phyloP scores from a whole-genome alignment of 208 protist genomes.

The Lotmaria passim region DNA sequence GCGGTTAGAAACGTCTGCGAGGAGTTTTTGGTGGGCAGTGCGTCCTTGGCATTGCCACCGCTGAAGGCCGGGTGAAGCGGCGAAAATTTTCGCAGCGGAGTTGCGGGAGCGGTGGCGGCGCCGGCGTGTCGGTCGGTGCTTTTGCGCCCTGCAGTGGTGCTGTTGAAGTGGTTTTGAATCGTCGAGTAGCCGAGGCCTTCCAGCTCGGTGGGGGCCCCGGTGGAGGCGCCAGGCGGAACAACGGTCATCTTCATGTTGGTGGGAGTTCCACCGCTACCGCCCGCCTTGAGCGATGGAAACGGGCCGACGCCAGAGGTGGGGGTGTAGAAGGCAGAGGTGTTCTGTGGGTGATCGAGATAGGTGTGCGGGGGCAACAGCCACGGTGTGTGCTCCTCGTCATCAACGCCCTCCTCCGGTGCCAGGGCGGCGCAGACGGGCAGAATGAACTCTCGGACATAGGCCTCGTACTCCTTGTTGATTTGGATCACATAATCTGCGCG shows the following conservation, averaged over 20 bases:
- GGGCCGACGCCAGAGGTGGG: slow-evolving; percentile 3
- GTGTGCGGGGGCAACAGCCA: slow-evolving; percentile 43
- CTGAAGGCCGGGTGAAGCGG: slow-evolving; percentile 7
- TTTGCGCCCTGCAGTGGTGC: neutral
- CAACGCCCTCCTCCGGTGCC: slow-evolving; percentile 54
- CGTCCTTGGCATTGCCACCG: neutral
- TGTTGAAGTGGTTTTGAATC: slow-evolving; percentile 8
- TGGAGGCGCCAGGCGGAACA: neutral
- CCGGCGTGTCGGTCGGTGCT: slow-evolving; percentile 10
- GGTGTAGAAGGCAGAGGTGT: slow-evolving; percentile 17
- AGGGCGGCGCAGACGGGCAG: slow-evolving; percentile 71
- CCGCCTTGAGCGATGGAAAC: neutral
- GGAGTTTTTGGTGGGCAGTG: neutral
- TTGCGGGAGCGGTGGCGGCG: neutral
- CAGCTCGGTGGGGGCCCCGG: slow-evolving; percentile 6
- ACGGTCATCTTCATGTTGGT: neutral
- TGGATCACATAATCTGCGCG: slow-evolving; percentile 81
- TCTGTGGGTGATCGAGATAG: slow-evolving; percentile 30
- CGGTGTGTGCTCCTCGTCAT: slow-evolving; percentile 53
- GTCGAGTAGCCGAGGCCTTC: neutral
- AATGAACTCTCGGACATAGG: slow-evolving; percentile 69
- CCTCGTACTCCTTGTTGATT: slow-evolving; percentile 86
- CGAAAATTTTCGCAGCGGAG: neutral
- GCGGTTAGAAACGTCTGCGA: neutral
- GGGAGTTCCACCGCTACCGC: neutral